These are phyloP conservation scores for Sporothrix inflata DNA, from an alignment of 2,329 filamentous ascomycete species.

Conservation along the genomic window DNA sequence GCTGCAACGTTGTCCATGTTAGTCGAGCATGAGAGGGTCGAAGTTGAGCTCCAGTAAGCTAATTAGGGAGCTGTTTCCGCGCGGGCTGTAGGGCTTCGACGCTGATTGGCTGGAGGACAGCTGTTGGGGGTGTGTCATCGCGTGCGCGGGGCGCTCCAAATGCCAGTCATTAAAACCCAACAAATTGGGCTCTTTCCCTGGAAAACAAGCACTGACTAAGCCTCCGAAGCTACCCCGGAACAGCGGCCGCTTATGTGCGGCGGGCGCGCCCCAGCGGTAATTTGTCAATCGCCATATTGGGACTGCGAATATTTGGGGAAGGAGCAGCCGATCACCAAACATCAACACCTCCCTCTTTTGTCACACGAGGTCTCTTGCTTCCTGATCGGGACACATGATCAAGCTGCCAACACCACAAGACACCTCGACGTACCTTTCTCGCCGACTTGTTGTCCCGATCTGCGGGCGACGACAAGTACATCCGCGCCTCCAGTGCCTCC, in stretches of 20 bases:
- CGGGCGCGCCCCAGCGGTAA: not conserved
- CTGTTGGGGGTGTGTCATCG: slow-evolving; percentile 21
- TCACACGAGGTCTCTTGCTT: not conserved
- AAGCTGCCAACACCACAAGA: not conserved
- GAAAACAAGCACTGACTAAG: slow-evolving; percentile 20
- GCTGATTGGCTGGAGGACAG: slow-evolving; percentile 4
- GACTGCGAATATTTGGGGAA: slow-evolving; percentile 19
- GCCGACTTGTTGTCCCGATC: not conserved
- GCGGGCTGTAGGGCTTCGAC: no score
- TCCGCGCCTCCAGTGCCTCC: not conserved
- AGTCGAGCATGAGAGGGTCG: not conserved
- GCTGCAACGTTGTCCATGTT: not conserved
- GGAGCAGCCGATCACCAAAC: not conserved
- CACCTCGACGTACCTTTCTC: not conserved
- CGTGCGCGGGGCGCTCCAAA: not conserved
- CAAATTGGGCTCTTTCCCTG: not conserved
- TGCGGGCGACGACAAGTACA: not conserved
- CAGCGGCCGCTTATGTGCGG: slow-evolving; percentile 1
- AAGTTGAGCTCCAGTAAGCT: not conserved
- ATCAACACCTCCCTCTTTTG: slow-evolving; percentile 1
- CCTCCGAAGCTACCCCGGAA: slow-evolving; percentile 10
- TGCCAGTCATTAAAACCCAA: slow-evolving; percentile 1
- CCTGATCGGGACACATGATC: not conserved
- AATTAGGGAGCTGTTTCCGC: slow-evolving; percentile 9
- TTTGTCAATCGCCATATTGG: slow-evolving; percentile 11